Percentiles rank a stretch among this genome's conserved stretches.
phyloP scores from a whole-genome alignment of 306 rosid genomes.

The Rosa rugosa region DNA sequence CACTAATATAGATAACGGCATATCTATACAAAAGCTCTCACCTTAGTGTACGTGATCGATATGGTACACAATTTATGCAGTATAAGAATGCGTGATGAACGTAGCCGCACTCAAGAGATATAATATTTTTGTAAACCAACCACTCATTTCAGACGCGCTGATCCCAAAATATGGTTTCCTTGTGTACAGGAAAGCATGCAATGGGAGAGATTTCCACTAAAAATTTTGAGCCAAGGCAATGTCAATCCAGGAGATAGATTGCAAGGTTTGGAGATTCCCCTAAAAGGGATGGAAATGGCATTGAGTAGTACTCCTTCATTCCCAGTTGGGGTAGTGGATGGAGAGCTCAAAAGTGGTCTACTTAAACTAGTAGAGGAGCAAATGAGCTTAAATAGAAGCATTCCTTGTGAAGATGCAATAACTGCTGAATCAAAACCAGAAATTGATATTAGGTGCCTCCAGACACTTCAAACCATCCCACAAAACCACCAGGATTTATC shows the following conservation, averaged over 20 bases:
- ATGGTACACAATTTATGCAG: neutral
- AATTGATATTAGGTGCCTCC: slow-evolving; percentile 32
- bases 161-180: neutral
- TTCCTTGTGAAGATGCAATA: slow-evolving; percentile 28
- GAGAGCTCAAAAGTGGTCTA: slow-evolving; percentile 41
- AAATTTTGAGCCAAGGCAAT: slow-evolving; percentile 11
- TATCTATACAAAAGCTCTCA: too few relatives aligned
- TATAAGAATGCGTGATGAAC: neutral
- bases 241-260: slow-evolving; percentile 31
- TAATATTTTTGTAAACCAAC: neutral
- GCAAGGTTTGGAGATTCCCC: slow-evolving; percentile 38
- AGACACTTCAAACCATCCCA: slow-evolving; percentile 50
- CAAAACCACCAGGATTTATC: slow-evolving; percentile 40
- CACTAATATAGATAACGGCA: too few relatives aligned
- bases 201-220: slow-evolving; percentile 59
- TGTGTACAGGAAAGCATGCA: slow-evolving; percentile 47
- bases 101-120: too few relatives aligned
- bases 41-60: neutral
- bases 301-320: slow-evolving; percentile 37
- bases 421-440: slow-evolving; percentile 47
- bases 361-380: slow-evolving; percentile 41
- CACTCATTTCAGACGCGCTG: neutral
- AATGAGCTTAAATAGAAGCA: slow-evolving; percentile 28
- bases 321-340: slow-evolving; percentile 33
- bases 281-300: slow-evolving; percentile 67